Evolutionary conservation across 768 basidiomycete species (phyloP).

Genomic region (Lentinus brumalis): DNA sequence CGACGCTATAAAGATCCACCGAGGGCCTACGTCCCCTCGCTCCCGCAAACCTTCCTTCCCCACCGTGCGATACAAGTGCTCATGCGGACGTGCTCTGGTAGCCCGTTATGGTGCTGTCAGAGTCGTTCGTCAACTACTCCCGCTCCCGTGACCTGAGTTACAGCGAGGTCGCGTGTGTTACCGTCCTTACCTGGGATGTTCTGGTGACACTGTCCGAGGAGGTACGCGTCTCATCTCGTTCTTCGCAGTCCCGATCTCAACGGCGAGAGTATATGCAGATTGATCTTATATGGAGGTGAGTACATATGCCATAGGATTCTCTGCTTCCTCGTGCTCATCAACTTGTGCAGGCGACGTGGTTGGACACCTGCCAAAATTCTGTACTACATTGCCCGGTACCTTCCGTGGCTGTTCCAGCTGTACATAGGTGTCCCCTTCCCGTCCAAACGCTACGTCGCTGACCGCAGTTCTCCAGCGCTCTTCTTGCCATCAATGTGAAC

Average conservation of each 20-base stretch:
- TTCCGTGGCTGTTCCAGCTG: constrained; percentile 28
- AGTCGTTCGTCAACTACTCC: neutral
- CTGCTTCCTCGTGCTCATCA: neutral
- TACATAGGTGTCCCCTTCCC: neutral
- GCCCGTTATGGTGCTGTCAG: too few relatives aligned
- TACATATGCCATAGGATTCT: neutral
- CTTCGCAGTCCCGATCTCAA: neutral
- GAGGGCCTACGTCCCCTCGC: neutral
- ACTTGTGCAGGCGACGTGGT: constrained; percentile 3
- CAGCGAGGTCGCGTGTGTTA: constrained; percentile 18
- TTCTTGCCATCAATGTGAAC: constrained; percentile 27
- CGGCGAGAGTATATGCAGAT: constrained; percentile 11
- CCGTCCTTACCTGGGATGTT: constrained; percentile 20
- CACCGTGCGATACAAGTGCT: neutral
- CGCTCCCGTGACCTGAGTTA: constrained; percentile 13
- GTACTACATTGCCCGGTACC: constrained; percentile 25
- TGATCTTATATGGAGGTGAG: constrained; percentile 29
- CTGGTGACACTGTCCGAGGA: constrained; percentile 17
- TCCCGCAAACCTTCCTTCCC: neutral
- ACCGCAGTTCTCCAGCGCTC: constrained; percentile 16
- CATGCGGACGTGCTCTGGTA: neutral
- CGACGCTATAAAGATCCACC: neutral
- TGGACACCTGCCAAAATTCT: constrained; percentile 28
- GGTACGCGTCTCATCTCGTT: neutral
- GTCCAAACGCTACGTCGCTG: neutral